Conservation (phyloP, 176 grass and related monocot genomes). For the Zoysia japonica region DNA sequence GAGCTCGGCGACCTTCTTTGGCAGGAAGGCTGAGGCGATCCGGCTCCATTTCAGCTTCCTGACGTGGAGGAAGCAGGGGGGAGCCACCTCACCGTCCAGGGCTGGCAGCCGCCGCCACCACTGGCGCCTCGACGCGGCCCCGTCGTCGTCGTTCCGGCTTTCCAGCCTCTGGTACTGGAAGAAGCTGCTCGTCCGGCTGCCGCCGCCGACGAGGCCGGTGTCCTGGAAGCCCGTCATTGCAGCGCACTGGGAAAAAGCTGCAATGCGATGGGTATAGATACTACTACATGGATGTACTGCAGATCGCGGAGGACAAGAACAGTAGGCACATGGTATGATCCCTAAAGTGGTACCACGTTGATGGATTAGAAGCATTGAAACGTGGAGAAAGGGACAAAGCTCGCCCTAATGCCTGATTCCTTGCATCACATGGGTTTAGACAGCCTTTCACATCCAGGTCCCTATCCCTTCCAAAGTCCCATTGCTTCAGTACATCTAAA, state of each 20-base stretch:
- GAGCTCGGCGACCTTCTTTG: slow-evolving; percentile 34
- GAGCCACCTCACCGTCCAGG: slow-evolving; percentile 19
- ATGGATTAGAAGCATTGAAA: slow-evolving; percentile 44
- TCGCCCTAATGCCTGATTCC: slow-evolving; percentile 53
- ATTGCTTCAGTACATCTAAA: slow-evolving; percentile 19
- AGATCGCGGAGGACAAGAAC: slow-evolving; percentile 40
- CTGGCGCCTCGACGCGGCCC: background rate
- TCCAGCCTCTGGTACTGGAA: slow-evolving; percentile 54
- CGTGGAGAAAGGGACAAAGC: slow-evolving; percentile 53
- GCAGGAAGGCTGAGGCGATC: slow-evolving; percentile 40
- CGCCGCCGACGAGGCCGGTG: background rate
- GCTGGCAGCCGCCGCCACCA: slow-evolving; percentile 38
- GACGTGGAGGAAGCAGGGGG: slow-evolving; percentile 23
- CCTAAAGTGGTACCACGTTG: slow-evolving; percentile 35
- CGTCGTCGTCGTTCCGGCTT: slow-evolving; percentile 13
- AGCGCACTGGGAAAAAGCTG: slow-evolving; percentile 40
- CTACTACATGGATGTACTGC: slow-evolving; percentile 10
- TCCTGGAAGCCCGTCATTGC: slow-evolving; percentile 57
- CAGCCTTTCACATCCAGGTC: slow-evolving; percentile 55
- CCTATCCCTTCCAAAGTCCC: slow-evolving; percentile 7
- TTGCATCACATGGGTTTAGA: slow-evolving; percentile 50
- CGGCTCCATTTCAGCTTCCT: slow-evolving; percentile 51
- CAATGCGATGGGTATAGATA: slow-evolving; percentile 41
- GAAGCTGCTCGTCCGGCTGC: slow-evolving; percentile 19
- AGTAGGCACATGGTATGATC: slow-evolving; percentile 55